Evolutionary conservation across 768 basidiomycete species (phyloP).

Genomic region (Aureoboletus auriporus): DNA sequence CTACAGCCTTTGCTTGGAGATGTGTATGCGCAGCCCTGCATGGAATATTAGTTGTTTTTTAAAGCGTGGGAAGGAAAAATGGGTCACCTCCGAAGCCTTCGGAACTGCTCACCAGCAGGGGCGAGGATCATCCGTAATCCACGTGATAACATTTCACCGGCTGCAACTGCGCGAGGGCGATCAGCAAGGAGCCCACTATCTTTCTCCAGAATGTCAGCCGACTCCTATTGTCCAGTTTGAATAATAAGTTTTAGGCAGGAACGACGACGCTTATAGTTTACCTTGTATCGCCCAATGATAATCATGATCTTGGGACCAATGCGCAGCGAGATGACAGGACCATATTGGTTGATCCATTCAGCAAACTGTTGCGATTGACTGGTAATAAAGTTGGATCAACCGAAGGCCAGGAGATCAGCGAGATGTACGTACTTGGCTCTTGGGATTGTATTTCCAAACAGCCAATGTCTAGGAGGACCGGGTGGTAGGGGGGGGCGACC

Average conservation of each 20-base stretch:
- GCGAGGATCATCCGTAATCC: conserved; percentile 56
- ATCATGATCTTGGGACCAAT: conserved; percentile 38
- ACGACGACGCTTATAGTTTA: conserved; percentile 18
- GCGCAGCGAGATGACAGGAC: conserved; percentile 54
- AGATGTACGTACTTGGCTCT: conserved; percentile 20
- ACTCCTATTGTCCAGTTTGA: conserved; percentile 35
- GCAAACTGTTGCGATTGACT: conserved; percentile 42
- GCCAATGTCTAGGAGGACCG: conserved; percentile 32
- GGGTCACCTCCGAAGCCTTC: conserved; percentile 53
- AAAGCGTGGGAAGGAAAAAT: background rate
- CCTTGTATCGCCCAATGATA: conserved; percentile 37
- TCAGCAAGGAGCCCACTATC: conserved; percentile 55
- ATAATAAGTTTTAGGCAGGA: background rate
- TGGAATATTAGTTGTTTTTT: background rate
- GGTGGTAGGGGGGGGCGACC: conserved; percentile 24
- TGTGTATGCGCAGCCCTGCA: conserved; percentile 54
- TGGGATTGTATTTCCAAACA: conserved; percentile 28
- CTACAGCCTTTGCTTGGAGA: conserved; percentile 49
- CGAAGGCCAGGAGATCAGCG: background rate
- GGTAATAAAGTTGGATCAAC: background rate
- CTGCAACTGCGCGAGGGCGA: conserved; percentile 51
- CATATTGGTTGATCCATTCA: conserved; percentile 58
- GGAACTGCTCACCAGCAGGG: conserved; percentile 53
- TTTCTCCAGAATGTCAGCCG: conserved; percentile 66
- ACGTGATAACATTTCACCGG: conserved; percentile 54